Conservation (phyloP, 345 rosid species). For the Toxicodendron radicans region DNA sequence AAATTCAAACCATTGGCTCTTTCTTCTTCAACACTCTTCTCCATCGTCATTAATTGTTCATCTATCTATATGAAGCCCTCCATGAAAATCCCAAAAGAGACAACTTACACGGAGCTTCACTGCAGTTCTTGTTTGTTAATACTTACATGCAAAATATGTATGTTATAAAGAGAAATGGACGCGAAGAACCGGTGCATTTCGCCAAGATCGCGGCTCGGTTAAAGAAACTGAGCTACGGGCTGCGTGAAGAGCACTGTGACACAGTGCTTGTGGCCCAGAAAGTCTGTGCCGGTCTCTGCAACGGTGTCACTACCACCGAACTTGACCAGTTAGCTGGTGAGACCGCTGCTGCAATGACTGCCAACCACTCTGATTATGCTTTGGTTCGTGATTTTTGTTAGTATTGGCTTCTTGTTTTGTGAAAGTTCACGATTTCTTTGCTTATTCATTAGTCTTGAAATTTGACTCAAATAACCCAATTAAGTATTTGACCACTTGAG, state of each 20-base stretch:
- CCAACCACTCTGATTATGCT: slow-evolving; percentile 89
- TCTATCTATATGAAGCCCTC: not conserved
- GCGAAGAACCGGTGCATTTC: slow-evolving; percentile 74
- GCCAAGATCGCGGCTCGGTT: slow-evolving; percentile 85
- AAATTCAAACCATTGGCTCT: slow-evolving; percentile 14
- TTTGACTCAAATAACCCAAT: no score
- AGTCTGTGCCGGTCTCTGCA: slow-evolving; percentile 84
- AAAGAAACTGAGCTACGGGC: slow-evolving; percentile 85
- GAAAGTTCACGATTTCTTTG: not conserved
- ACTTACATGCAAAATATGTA: slow-evolving; percentile 33
- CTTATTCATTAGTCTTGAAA: not conserved
- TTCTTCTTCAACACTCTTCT: slow-evolving; percentile 7
- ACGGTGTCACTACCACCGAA: slow-evolving; percentile 90
- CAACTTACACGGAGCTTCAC: not conserved
- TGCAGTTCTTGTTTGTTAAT: not conserved
- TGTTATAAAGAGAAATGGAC: slow-evolving; percentile 84
- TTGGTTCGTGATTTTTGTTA: slow-evolving; percentile 46
- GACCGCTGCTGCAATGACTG: slow-evolving; percentile 91
- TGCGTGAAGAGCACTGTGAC: slow-evolving; percentile 81
- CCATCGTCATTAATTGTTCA: not conserved
- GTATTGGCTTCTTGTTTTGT: not conserved
- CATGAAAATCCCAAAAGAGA: slow-evolving; percentile 1
- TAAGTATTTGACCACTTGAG: no score
- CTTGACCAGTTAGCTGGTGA: slow-evolving; percentile 95
- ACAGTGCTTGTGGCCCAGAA: slow-evolving; percentile 87